Evolutionary conservation across 768 basidiomycete species (phyloP).

Genomic region (Brasilioporus rufonigricans): DNA sequence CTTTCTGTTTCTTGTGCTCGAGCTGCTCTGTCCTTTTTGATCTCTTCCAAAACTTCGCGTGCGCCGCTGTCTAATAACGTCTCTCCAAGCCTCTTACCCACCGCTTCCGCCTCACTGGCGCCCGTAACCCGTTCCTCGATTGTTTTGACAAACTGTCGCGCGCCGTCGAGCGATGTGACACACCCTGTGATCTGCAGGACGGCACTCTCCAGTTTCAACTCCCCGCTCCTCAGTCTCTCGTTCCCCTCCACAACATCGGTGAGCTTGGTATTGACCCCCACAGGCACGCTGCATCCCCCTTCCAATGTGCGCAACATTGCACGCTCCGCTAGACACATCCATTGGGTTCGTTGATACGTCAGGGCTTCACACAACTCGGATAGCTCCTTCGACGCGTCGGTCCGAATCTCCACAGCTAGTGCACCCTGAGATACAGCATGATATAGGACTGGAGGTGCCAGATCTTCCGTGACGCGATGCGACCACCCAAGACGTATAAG

Average conservation of each 20-base stretch:
- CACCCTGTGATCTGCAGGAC: slow-evolving; percentile 70
- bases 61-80: slow-evolving; percentile 70
- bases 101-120: slow-evolving; percentile 58
- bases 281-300: slow-evolving; percentile 96
- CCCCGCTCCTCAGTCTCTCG: slow-evolving; percentile 32
- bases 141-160: slow-evolving; percentile 65
- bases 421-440: slow-evolving; percentile 96
- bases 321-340: slow-evolving; percentile 80
- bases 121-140: slow-evolving; percentile 50
- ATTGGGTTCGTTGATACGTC: slow-evolving; percentile 76
- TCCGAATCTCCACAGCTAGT: slow-evolving; percentile 80
- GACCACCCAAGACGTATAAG: slow-evolving; percentile 76
- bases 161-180: slow-evolving; percentile 82
- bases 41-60: slow-evolving; percentile 75
- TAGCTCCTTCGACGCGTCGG: slow-evolving; percentile 56
- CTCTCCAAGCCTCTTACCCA: slow-evolving; percentile 67
- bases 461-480: slow-evolving; percentile 70
- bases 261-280: slow-evolving; percentile 69
- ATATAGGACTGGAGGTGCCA: slow-evolving; percentile 72
- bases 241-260: slow-evolving; percentile 31
- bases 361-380: slow-evolving; percentile 62
- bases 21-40: slow-evolving; percentile 62
- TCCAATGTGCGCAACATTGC: slow-evolving; percentile 87
- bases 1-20: slow-evolving; percentile 41
- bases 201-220: slow-evolving; percentile 29